phyloP scores from a whole-genome alignment of 768 basidiomycete species.

The Pisolithus orientalis region DNA sequence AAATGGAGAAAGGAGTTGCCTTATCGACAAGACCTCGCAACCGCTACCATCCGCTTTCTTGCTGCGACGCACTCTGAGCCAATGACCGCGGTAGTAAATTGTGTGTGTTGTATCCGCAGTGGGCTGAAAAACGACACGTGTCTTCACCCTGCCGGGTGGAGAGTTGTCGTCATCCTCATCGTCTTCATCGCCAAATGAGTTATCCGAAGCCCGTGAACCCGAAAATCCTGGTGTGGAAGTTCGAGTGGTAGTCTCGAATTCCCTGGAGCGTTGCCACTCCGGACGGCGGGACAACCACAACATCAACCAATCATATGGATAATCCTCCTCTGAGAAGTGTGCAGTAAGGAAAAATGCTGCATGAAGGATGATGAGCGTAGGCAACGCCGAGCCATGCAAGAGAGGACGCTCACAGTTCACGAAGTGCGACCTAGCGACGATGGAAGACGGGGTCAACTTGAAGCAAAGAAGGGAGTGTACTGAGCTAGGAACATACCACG shows the following conservation, averaged over 20 bases:
- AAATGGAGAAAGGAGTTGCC: constrained; percentile 32
- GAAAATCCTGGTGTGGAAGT: constrained; percentile 56
- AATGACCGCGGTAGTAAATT: constrained; percentile 80
- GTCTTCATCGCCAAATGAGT: constrained; percentile 48
- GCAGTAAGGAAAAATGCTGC: constrained; percentile 84
- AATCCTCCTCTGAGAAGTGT: constrained; percentile 86
- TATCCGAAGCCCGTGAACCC: constrained; percentile 39
- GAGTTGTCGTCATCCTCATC: constrained; percentile 41
- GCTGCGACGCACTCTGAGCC: constrained; percentile 69
- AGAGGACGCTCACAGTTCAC: constrained; percentile 66
- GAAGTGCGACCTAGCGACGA: constrained; percentile 61
- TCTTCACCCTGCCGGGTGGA: constrained; percentile 59
- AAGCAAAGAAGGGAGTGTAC: background rate
- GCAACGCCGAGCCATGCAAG: background rate
- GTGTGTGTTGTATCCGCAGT: constrained; percentile 86
- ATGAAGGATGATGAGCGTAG: constrained; percentile 4
- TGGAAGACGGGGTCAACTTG: constrained; percentile 10
- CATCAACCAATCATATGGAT: constrained; percentile 90
- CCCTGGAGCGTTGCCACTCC: constrained; percentile 85
- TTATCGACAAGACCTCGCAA: constrained; percentile 72
- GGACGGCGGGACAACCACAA: constrained; percentile 81
- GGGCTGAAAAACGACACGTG: constrained; percentile 83
- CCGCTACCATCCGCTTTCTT: constrained; percentile 64
- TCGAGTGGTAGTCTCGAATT: constrained; percentile 84
- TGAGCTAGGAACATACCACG: constrained; percentile 49